Percentiles rank a stretch among this genome's conserved stretches.
These are phyloP conservation scores for Sugiyamaella japonica DNA, from an alignment of 1,139 yeast species.

Conservation along the genomic window DNA sequence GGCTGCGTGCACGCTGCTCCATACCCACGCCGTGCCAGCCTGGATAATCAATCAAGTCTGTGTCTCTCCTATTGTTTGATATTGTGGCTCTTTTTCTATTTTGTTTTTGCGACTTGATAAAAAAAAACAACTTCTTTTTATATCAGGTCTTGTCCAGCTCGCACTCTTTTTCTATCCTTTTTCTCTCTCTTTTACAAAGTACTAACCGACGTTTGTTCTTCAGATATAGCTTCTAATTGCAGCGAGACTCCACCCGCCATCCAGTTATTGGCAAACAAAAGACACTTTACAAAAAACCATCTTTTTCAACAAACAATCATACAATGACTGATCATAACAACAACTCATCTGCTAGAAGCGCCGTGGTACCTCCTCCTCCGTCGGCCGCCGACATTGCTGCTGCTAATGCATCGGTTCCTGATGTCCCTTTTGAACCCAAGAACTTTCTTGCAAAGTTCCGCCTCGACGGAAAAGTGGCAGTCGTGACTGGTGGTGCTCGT, in stretches of 20 bases:
- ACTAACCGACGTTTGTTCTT: too few species aligned
- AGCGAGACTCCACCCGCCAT: not conserved
- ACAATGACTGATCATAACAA: constrained; percentile 20
- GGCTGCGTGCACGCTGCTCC: not conserved
- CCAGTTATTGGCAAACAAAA: not conserved
- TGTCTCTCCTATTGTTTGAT: not conserved
- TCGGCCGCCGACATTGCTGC: constrained; percentile 44
- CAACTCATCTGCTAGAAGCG: constrained; percentile 36
- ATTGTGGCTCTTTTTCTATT: not conserved
- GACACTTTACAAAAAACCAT: not conserved
- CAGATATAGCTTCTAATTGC: too few species aligned
- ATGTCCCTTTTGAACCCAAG: constrained; percentile 41
- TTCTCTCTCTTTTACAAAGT: not conserved
- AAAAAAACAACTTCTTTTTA: too few species aligned
- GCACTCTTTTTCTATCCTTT: not conserved
- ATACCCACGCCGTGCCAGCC: too few species aligned
- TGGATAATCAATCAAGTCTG: not conserved
- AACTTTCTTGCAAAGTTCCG: constrained; percentile 50
- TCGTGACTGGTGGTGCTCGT: constrained; percentile 71
- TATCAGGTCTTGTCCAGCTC: too few species aligned
- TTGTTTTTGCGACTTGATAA: not conserved
- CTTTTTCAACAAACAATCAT: not conserved
- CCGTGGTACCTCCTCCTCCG: constrained; percentile 45
- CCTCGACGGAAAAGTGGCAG: constrained; percentile 66
- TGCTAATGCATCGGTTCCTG: constrained; percentile 39